Percentiles rank a stretch among this genome's conserved stretches.
Conservation (phyloP, 176 grass and related monocot genomes). For the Poa annua region DNA sequence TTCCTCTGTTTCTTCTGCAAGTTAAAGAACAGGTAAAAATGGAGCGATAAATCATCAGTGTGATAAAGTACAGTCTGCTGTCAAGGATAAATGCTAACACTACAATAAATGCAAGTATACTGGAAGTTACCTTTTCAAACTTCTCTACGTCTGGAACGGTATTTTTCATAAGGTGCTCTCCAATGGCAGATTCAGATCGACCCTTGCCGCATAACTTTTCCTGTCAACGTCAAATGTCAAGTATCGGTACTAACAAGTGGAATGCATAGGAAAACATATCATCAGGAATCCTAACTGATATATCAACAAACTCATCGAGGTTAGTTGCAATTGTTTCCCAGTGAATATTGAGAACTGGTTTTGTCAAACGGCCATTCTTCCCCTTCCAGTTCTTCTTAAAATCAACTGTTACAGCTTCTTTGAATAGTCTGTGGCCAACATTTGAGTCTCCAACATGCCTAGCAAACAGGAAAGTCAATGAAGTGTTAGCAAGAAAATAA, state of each 20-base stretch:
- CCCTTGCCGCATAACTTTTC: constrained; percentile 68
- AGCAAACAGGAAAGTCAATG: constrained; percentile 39
- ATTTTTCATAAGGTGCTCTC: constrained; percentile 61
- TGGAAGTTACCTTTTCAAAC: constrained; percentile 64
- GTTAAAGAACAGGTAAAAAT: constrained; percentile 34
- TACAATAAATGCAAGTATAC: constrained; percentile 29
- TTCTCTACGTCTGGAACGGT: constrained; percentile 71
- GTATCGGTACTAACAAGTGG: constrained; percentile 24
- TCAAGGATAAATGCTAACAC: constrained; percentile 29
- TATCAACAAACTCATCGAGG: constrained; percentile 80
- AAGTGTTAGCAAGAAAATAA: constrained; percentile 9
- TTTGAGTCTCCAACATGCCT: constrained; percentile 88
- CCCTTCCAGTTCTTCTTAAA: constrained; percentile 62
- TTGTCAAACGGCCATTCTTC: constrained; percentile 61
- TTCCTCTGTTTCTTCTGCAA: constrained; percentile 74
- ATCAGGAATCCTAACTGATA: constrained; percentile 59
- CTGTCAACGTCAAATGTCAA: constrained; percentile 52
- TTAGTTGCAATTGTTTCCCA: constrained; percentile 89
- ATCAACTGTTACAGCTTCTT: constrained; percentile 60
- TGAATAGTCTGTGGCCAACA: constrained; percentile 86
- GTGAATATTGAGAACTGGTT: constrained; percentile 53
- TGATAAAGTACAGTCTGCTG: constrained; percentile 27
- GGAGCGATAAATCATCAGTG: constrained; percentile 24
- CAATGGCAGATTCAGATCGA: constrained; percentile 55
- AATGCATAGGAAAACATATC: constrained; percentile 22